Percentiles rank a stretch among this genome's conserved stretches.
These are phyloP conservation scores for Torulaspora maleeae DNA, from an alignment of 805 yeast species.

Conservation along the genomic window DNA sequence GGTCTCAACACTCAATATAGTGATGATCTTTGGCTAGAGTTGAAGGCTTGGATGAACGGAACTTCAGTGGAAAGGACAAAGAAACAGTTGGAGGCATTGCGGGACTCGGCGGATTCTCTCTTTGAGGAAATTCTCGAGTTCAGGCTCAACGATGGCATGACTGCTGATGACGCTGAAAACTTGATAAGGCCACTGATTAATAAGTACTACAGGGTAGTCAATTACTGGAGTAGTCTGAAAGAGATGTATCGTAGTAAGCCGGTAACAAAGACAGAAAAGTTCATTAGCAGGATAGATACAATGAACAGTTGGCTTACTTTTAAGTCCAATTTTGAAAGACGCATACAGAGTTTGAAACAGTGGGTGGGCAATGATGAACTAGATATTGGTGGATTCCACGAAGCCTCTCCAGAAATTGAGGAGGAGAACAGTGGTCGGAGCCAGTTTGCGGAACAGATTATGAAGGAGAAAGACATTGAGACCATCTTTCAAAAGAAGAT, in stretches of 20 bases:
- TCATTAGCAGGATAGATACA: conserved; percentile 65
- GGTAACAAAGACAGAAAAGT: conserved; percentile 55
- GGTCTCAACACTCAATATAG: conserved; percentile 27
- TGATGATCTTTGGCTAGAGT: conserved; percentile 74
- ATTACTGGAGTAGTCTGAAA: conserved; percentile 70
- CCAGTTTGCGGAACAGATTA: conserved; percentile 74
- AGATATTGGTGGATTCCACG: conserved; percentile 49
- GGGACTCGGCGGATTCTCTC: conserved; percentile 68
- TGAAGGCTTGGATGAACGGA: conserved; percentile 75
- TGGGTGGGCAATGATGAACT: conserved; percentile 86
- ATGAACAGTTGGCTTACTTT: conserved; percentile 79
- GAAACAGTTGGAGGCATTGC: conserved; percentile 58
- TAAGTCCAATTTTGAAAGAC: conserved; percentile 61
- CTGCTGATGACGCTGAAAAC: conserved; percentile 38
- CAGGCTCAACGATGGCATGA: conserved; percentile 46
- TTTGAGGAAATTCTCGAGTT: conserved; percentile 66
- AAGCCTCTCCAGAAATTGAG: conserved; percentile 15
- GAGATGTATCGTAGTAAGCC: conserved; percentile 82
- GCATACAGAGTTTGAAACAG: conserved; percentile 51
- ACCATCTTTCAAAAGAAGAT: conserved; percentile 66
- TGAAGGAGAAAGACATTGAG: conserved; percentile 75
- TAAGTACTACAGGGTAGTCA: conserved; percentile 61
- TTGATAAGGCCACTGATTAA: conserved; percentile 57
- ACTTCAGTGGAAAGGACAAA: conserved; percentile 76
- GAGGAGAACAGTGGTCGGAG: conserved; percentile 55